Percentiles rank a stretch among this genome's conserved stretches.
phyloP scores from a whole-genome alignment of 2,329 filamentous ascomycete species.

The Monilinia fructigena region DNA sequence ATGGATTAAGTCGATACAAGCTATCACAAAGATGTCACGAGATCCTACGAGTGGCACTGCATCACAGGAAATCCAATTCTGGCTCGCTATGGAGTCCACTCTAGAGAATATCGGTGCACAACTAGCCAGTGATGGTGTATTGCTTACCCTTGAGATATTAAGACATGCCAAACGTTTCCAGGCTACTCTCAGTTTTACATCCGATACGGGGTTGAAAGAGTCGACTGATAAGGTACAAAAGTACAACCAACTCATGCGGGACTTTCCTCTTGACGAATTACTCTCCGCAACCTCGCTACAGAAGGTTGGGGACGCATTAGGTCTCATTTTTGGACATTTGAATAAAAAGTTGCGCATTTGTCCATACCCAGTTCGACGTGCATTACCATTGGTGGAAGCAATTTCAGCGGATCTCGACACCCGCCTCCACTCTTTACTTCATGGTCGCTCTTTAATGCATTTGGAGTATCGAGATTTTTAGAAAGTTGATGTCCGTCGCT shows the following conservation, averaged over 20 bases:
- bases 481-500: conserved; percentile 76
- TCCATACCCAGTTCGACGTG: conserved; percentile 89
- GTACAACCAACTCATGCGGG: conserved; percentile 98
- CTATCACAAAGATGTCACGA: conserved; percentile 89
- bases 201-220: conserved; percentile 94
- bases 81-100: conserved; percentile 94
- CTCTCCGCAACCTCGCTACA: conserved; percentile 85
- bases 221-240: conserved; percentile 95
- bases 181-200: conserved; percentile 92
- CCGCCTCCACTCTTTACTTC: conserved; percentile 79
- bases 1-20: conserved; percentile 98
- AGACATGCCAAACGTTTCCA: conserved; percentile 98
- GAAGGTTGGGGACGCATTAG: conserved; percentile 85
- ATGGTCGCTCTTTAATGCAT: conserved; percentile 85
- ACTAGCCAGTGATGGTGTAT: conserved; percentile 82
- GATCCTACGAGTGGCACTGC: conserved; percentile 77
- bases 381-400: conserved; percentile 90
- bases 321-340: conserved; percentile 87
- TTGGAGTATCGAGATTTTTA: conserved; percentile 93
- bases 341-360: conserved; percentile 98
- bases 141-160: conserved; percentile 88
- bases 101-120: conserved; percentile 89
- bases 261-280: conserved; percentile 93
- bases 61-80: conserved; percentile 98
- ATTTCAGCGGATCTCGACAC: conserved; percentile 92